These are phyloP conservation scores for Coffea eugenioides DNA, from an alignment of 257 asterid species.

Conservation along the genomic window DNA sequence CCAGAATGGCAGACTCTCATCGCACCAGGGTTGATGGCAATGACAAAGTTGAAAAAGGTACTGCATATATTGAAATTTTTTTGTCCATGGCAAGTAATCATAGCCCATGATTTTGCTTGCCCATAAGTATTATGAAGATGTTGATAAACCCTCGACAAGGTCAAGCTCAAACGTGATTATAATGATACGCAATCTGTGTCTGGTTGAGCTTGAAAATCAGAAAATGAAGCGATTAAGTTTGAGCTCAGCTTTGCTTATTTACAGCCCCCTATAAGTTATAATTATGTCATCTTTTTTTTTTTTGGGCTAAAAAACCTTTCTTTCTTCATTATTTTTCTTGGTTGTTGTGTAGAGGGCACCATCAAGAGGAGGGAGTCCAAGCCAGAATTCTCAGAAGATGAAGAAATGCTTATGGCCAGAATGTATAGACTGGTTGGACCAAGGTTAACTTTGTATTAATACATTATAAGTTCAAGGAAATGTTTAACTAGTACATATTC, in stretches of 20 bases:
- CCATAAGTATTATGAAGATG: too few relatives aligned
- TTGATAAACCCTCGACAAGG: neutral
- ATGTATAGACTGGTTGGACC: slow-evolving; percentile 33
- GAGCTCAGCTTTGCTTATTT: neutral
- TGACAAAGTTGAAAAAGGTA: slow-evolving; percentile 8
- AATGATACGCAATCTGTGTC: neutral
- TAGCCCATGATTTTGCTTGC: neutral
- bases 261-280: neutral
- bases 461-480: neutral
- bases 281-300: neutral
- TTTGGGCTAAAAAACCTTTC: neutral
- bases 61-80: neutral
- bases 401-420: slow-evolving; percentile 28
- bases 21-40: neutral
- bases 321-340: neutral
- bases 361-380: slow-evolving; percentile 11
- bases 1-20: slow-evolving; percentile 15
- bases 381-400: slow-evolving; percentile 31
- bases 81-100: neutral
- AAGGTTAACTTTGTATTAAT: slow-evolving; percentile 7
- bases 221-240: neutral
- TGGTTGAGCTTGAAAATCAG: neutral
- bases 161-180: neutral
- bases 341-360: neutral
- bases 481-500: neutral